A percentile compares a stretch with the other conserved stretches of the same genome.
Conservation (phyloP, 768 basidiomycete genomes). For the Boletus reticulatus region DNA sequence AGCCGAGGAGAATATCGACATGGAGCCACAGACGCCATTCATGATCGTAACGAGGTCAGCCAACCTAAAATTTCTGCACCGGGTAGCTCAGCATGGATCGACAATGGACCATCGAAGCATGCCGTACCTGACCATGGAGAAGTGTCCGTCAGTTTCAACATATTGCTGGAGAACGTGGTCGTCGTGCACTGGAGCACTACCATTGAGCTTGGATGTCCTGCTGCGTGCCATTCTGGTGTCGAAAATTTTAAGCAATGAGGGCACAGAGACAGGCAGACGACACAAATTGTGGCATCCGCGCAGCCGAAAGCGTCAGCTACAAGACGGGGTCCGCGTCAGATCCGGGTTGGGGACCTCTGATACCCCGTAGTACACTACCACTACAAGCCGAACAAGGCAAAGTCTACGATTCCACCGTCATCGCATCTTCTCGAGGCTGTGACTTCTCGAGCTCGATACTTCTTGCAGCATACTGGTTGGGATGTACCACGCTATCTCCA, state of each 20-base stretch:
- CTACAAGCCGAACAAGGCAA: neutral
- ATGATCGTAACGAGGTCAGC: conserved; percentile 98
- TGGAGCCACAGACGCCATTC: conserved; percentile 97
- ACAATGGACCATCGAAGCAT: conserved; percentile 1
- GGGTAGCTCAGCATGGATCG: conserved; percentile 17
- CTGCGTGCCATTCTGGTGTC: conserved; percentile 22
- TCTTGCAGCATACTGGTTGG: conserved; percentile 82
- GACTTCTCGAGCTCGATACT: conserved; percentile 64
- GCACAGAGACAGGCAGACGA: conserved; percentile 26
- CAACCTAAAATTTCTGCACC: conserved; percentile 86
- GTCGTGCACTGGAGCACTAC: conserved; percentile 5
- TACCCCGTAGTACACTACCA: conserved; percentile 12
- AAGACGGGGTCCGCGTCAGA: conserved; percentile 15
- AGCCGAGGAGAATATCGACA: conserved; percentile 92
- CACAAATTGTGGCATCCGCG: conserved; percentile 18
- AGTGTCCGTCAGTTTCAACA: conserved; percentile 89
- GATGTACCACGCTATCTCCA: conserved; percentile 90
- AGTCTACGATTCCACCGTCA: conserved; percentile 37
- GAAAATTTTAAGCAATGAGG: neutral
- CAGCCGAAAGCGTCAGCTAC: conserved; percentile 10
- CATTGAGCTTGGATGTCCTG: conserved; percentile 30
- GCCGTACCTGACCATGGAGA: conserved; percentile 88
- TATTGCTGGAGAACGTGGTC: conserved; percentile 70
- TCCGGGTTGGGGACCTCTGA: conserved; percentile 12
- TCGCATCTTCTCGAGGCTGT: conserved; percentile 41